Evolutionary conservation across 345 rosid species (phyloP), one percentile per base, ranked within the genome.

Genomic region (Linum tenue): DNA sequence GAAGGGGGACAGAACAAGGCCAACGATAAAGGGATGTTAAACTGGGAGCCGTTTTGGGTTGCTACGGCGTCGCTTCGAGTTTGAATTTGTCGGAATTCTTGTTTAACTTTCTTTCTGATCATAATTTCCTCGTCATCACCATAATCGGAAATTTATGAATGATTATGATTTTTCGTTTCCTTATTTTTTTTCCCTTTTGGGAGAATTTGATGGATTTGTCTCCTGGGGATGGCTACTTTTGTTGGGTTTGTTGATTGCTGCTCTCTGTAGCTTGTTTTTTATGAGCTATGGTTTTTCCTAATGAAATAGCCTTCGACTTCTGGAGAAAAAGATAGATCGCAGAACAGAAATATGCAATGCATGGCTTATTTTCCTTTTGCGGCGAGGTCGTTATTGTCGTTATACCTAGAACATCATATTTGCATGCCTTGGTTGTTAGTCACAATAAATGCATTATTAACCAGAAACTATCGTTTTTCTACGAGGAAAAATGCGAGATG

Each of bases 21-120:
- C 2, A 8, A 57, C 2, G 53, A 0, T 2, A 15, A 15, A 48
- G 14, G 9, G 14, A 0, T 57, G 60, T 2, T 57, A 5, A 57
- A 57, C 17, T 57, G 60, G 60, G 60, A 57, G 60, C 60, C 60
- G 3, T 57, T 57, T 57, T 17, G 60, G 60, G 37, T 57, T 2
- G 60, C 60, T 57, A 56, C 59, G 5, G 14, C 53, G 53, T 3
- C 53, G 9, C 12, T 48, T 48, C 53, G 14, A 48, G 53, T 48
- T 48, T 48, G 53, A 48, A 5, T 48, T 48, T 48, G 1, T 48
- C 31, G 31, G 31, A 1, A 22, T 22, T 22, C 31, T 22, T 22
- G 31, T 22, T 22, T 22, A 22, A 22, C 31, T 22, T 48, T 48
- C 14, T 7, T 2, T 44, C 51, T 44, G 8, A 2, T 44, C 53